These are phyloP conservation scores for Xanthoceras sorbifolium DNA, from an alignment of 345 rosid species.

Conservation along the genomic window DNA sequence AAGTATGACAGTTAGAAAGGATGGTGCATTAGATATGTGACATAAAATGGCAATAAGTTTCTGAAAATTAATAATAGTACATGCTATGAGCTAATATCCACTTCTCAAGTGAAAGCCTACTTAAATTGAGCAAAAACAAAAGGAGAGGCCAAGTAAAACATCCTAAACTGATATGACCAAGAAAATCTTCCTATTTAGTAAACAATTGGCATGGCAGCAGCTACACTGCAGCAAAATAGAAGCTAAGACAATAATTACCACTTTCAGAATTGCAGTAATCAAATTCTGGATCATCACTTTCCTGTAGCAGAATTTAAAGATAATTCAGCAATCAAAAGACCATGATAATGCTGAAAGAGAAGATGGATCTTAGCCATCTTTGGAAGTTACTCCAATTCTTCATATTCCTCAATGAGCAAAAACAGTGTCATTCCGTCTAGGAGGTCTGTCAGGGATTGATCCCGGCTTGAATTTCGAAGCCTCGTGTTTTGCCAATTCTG, in stretches of 20 bases:
- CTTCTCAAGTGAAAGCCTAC: conserved; percentile 3
- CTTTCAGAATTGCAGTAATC: background rate
- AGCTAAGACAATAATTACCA: background rate
- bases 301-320: conserved; percentile 1
- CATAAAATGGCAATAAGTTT: background rate
- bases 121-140: background rate
- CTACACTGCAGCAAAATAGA: conserved; percentile 8
- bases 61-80: background rate
- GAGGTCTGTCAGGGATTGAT: conserved; percentile 86
- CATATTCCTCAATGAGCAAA: conserved; percentile 56
- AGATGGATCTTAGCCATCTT: background rate
- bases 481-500: conserved; percentile 90
- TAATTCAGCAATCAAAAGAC: background rate
- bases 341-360: background rate
- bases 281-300: conserved; percentile 5
- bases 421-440: conserved; percentile 87
- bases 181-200: conserved; percentile 12
- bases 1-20: background rate
- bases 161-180: conserved; percentile 2
- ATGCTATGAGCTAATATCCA: background rate
- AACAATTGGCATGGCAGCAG: conserved; percentile 10
- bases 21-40: background rate
- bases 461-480: conserved; percentile 97
- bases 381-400: conserved; percentile 6
- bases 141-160: conserved; percentile 1